Evolutionary conservation across 108 stramenopile genomes (phyloP), one percentile per base, ranked within the genome.

Genomic region (Skeletonema menzelii): DNA sequence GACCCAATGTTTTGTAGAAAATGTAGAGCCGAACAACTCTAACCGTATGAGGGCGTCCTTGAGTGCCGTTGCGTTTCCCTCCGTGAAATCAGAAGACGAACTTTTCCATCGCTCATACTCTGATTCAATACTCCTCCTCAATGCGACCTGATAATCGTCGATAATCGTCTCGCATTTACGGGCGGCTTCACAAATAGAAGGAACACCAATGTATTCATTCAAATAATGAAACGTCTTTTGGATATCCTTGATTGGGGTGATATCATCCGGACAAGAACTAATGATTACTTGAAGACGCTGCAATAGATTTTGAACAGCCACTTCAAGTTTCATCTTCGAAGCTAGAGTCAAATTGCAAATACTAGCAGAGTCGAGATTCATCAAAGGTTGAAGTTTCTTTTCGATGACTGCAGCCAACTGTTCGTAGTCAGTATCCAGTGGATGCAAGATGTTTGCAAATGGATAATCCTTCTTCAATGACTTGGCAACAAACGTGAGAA

Each of bases 371-470:
- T 34, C 27, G 19, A 78, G 56, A 2, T 78, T 65, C 11, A 69
- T 65, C 14, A 79, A 38, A 22, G 78, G 46, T 20, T 31, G 27
- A 2, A 85, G 69, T 47, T 67, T 79, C 5, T 42, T 37, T 42
- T 84, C 84, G 17, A 83, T 57, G 19, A 22, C 49, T 13, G 8
- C 24, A 19, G 67, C 40, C 26, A 86, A 44, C 31, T 56, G 19
- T 11, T 46, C 27, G 59, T 69, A 82, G 65, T 85, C 76, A 37
- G 73, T 78, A 34, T 73, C 69, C 7, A 85, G 31, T 1, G 87
- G 87, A 75, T 79, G 80, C 7, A 82, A 59, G 27, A 85, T 70
- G 19, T 84, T 70, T 26, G 74, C 85, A 69, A 85, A 85, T 24
- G 82, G 85, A 70, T 82, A 85, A 7, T 47, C 57, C 37, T 76